Percentiles rank a stretch among this genome's conserved stretches.
phyloP scores from a whole-genome alignment of 768 basidiomycete genomes.

The Mycena albidolilacea region DNA sequence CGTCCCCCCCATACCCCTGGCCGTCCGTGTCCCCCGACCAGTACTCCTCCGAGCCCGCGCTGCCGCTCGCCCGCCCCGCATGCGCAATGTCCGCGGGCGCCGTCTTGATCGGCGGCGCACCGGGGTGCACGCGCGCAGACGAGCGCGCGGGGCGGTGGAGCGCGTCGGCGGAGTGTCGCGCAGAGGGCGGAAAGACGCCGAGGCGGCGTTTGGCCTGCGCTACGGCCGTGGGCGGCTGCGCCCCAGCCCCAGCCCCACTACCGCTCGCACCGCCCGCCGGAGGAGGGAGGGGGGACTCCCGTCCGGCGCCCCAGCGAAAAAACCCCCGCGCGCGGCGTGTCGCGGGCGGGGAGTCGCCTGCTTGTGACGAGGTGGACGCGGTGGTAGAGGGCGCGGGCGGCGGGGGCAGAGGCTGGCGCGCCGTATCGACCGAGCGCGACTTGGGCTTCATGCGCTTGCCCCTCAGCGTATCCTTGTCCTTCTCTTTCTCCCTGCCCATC shows the following conservation, averaged over 20 bases:
- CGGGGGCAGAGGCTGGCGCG: background rate
- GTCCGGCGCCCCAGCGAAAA: conserved; percentile 17
- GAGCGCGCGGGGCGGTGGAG: background rate
- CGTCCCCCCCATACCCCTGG: background rate
- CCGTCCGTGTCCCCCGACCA: background rate
- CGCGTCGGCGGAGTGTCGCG: conserved; percentile 10
- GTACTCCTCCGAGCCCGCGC: background rate
- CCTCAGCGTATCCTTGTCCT: background rate
- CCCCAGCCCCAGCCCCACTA: background rate
- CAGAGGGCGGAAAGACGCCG: background rate
- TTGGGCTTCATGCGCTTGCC: background rate
- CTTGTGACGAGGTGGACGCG: background rate
- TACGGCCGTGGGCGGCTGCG: background rate
- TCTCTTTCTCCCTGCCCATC: conserved; percentile 3
- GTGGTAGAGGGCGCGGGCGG: background rate
- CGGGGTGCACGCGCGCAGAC: background rate
- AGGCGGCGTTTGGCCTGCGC: background rate
- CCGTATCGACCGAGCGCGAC: conserved; percentile 21
- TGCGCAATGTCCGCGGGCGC: background rate
- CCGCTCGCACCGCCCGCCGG: background rate
- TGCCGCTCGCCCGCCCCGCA: background rate
- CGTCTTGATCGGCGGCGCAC: background rate
- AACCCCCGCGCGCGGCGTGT: background rate
- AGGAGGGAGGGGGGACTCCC: background rate
- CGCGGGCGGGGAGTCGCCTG: background rate